Conservation (phyloP, 148 eudicot species). For the Camellia japonica region DNA sequence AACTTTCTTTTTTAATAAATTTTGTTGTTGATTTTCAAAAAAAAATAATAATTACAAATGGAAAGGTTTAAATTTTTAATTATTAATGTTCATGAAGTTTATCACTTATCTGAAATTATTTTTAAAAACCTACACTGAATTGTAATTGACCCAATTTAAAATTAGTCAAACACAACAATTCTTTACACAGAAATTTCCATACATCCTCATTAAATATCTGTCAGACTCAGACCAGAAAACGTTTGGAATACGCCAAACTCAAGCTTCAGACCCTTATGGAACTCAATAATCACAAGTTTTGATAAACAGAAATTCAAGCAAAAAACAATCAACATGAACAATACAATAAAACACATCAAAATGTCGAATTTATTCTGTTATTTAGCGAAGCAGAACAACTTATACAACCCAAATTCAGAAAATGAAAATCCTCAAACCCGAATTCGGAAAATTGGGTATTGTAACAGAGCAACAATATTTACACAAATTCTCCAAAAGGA, state of each 20-base stretch:
- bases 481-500: background rate
- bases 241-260: background rate
- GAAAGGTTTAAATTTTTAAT: too few species aligned
- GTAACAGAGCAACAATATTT: background rate
- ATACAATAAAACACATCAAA: background rate
- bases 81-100: too few species aligned
- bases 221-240: background rate
- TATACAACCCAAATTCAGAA: background rate
- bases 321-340: background rate
- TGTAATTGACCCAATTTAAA: background rate
- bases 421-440: background rate
- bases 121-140: too few species aligned
- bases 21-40: too few species aligned
- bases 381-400: background rate
- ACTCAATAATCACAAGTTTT: background rate
- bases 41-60: too few species aligned
- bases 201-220: background rate
- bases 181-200: background rate
- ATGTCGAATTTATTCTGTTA: background rate
- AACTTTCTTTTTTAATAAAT: too few species aligned
- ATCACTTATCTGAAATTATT: too few species aligned
- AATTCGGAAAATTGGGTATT: background rate
- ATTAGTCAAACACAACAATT: background rate
- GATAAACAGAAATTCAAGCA: background rate
- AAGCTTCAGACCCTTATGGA: background rate